Percentiles rank a stretch among this genome's conserved stretches.
phyloP scores from a whole-genome alignment of 345 rosid genomes.

The Iberis pinnata region DNA sequence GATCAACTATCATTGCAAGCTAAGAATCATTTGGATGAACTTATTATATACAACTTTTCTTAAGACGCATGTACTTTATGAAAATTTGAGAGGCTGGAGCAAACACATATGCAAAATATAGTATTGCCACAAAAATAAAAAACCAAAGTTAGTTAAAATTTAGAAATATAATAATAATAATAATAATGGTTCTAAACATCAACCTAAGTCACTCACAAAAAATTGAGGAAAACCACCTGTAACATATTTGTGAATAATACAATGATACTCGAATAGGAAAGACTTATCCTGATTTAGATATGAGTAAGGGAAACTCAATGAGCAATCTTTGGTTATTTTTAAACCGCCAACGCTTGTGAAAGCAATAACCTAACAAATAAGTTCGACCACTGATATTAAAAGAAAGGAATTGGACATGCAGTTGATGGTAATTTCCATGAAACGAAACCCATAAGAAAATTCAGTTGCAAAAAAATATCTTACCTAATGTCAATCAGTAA shows the following conservation, averaged over 20 bases:
- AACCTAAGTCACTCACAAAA: too few species aligned
- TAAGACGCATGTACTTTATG: constrained; percentile 90
- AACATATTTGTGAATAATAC: constrained; percentile 95
- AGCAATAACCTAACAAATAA: too few species aligned
- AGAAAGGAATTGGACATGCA: too few species aligned
- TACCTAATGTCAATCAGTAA: constrained; percentile 91
- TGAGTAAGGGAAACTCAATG: constrained; percentile 19
- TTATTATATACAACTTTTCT: constrained; percentile 81
- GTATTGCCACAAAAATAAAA: constrained; percentile 48
- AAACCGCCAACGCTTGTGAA: not conserved
- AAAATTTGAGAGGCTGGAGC: constrained; percentile 97
- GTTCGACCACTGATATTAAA: too few species aligned
- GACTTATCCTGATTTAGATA: constrained; percentile 75
- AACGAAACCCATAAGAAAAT: not conserved
- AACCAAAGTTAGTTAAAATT: constrained; percentile 20
- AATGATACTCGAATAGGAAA: constrained; percentile 90
- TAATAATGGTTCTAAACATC: not conserved
- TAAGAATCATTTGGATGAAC: constrained; percentile 24
- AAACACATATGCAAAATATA: constrained; percentile 92
- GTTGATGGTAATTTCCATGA: not conserved
- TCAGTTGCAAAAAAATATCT: not conserved
- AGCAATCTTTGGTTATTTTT: too few species aligned
- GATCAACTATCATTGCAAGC: not conserved
- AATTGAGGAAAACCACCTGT: constrained; percentile 41
- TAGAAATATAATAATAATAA: constrained; percentile 6